These are phyloP conservation scores for Termitomyces sp. DNA, from an alignment of 768 basidiomycete species.

Conservation along the genomic window DNA sequence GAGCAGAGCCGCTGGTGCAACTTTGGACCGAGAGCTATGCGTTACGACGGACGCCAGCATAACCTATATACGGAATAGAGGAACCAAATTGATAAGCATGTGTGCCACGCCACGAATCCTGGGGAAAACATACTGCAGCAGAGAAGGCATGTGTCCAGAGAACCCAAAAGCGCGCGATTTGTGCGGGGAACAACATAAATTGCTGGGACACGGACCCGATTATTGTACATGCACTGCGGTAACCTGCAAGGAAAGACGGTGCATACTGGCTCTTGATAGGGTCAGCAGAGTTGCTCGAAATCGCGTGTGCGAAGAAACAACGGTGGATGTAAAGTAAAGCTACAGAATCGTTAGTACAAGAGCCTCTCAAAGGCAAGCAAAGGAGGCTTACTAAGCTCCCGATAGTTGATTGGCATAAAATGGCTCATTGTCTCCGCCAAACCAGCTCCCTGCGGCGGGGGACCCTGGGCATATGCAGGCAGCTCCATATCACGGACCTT, in stretches of 20 bases:
- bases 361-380: background rate
- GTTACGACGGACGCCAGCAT: slow-evolving; percentile 78
- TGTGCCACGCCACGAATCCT: background rate
- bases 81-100: background rate
- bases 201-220: slow-evolving; percentile 38
- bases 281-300: slow-evolving; percentile 56
- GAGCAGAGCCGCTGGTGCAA: slow-evolving; percentile 63
- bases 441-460: slow-evolving; percentile 42
- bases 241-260: slow-evolving; percentile 61
- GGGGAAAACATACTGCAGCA: slow-evolving; percentile 42
- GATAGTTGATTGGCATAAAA: slow-evolving; percentile 73
- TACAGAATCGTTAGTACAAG: slow-evolving; percentile 16
- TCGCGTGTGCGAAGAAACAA: slow-evolving; percentile 71
- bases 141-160: slow-evolving; percentile 70
- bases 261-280: slow-evolving; percentile 24
- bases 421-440: slow-evolving; percentile 64
- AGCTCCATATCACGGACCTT: slow-evolving; percentile 65
- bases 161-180: slow-evolving; percentile 65
- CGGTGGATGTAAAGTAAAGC: slow-evolving; percentile 73
- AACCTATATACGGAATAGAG: slow-evolving; percentile 35
- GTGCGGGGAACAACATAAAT: slow-evolving; percentile 46
- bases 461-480: slow-evolving; percentile 54
- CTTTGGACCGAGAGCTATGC: slow-evolving; percentile 59
- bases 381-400: slow-evolving; percentile 52
- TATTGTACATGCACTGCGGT: slow-evolving; percentile 60